A percentile compares a stretch with the other conserved stretches of the same genome.
These are phyloP conservation scores for Dissophora ornata DNA, from an alignment of 192 early-diverging fungal species.

Conservation along the genomic window DNA sequence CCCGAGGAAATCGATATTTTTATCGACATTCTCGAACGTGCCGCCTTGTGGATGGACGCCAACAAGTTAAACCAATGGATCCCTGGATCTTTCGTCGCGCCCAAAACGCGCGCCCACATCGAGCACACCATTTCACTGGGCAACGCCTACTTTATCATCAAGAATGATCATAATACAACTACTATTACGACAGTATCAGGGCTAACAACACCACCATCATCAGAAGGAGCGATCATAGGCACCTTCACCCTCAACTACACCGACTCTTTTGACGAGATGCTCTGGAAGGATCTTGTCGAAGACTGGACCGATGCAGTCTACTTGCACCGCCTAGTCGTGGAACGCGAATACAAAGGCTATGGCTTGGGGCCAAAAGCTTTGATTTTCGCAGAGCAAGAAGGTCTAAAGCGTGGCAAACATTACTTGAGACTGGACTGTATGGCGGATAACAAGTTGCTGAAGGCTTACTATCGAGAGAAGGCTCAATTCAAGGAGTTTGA, in stretches of 20 bases:
- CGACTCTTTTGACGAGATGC: constrained; percentile 51
- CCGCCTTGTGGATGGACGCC: constrained; percentile 47
- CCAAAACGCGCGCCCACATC: constrained; percentile 50
- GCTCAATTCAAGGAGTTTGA: constrained; percentile 49
- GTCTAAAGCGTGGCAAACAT: constrained; percentile 41
- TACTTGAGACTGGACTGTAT: constrained; percentile 46
- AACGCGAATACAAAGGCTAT: constrained; percentile 48
- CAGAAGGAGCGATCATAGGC: constrained; percentile 34
- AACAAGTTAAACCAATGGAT: constrained; percentile 52
- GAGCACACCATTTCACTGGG: constrained; percentile 43
- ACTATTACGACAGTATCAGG: background rate
- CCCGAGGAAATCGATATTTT: constrained; percentile 45
- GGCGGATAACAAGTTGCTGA: constrained; percentile 52
- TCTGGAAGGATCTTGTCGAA: constrained; percentile 48
- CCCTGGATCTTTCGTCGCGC: constrained; percentile 42
- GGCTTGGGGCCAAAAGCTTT: constrained; percentile 44
- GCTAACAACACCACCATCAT: background rate
- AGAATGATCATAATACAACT: background rate
- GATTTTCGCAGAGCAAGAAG: constrained; percentile 40
- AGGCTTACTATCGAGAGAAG: constrained; percentile 47
- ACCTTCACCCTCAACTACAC: constrained; percentile 50
- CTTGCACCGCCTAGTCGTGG: constrained; percentile 46
- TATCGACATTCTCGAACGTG: constrained; percentile 50
- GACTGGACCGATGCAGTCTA: constrained; percentile 52
- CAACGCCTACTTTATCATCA: constrained; percentile 47